A percentile compares a stretch with the other conserved stretches of the same genome.
Conservation (phyloP, 2,329 filamentous ascomycete genomes). For the Aureobasidium vineae region DNA sequence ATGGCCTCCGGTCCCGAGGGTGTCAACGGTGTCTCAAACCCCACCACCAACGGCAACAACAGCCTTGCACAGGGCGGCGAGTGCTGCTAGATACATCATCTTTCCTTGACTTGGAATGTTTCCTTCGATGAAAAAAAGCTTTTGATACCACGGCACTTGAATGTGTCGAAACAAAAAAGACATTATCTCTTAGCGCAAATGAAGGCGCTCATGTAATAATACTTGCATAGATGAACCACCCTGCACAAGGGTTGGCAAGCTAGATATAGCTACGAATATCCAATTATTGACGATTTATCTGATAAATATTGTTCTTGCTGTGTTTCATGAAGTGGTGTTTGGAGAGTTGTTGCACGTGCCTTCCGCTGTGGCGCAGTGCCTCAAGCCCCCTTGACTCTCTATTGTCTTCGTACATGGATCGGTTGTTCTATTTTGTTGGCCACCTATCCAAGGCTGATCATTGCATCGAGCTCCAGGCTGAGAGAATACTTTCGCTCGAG, state of each 20-base stretch:
- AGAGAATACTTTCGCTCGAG: too few relatives aligned
- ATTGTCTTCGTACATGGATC: too few relatives aligned
- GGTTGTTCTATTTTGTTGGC: too few relatives aligned
- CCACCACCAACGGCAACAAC: slow-evolving; percentile 26
- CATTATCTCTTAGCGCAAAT: background rate
- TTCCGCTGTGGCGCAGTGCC: background rate
- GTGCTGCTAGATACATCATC: slow-evolving; percentile 20
- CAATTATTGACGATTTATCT: slow-evolving; percentile 19
- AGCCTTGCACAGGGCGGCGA: background rate
- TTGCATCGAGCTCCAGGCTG: too few relatives aligned
- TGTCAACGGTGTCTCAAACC: slow-evolving; percentile 30
- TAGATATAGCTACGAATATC: slow-evolving; percentile 19
- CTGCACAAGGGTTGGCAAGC: slow-evolving; percentile 5
- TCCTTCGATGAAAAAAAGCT: background rate
- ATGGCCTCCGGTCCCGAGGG: slow-evolving; percentile 38
- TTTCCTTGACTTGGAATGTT: background rate
- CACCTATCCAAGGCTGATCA: too few relatives aligned
- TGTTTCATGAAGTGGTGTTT: background rate
- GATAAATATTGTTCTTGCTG: background rate
- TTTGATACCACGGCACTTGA: slow-evolving; percentile 21
- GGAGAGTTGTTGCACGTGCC: background rate
- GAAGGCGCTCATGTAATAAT: slow-evolving; percentile 19
- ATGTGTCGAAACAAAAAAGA: slow-evolving; percentile 17
- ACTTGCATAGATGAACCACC: slow-evolving; percentile 17
- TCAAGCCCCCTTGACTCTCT: too few relatives aligned